Evolutionary conservation across 2,329 filamentous ascomycete species (phyloP).

Genomic region (Sclerotinia subarctica): DNA sequence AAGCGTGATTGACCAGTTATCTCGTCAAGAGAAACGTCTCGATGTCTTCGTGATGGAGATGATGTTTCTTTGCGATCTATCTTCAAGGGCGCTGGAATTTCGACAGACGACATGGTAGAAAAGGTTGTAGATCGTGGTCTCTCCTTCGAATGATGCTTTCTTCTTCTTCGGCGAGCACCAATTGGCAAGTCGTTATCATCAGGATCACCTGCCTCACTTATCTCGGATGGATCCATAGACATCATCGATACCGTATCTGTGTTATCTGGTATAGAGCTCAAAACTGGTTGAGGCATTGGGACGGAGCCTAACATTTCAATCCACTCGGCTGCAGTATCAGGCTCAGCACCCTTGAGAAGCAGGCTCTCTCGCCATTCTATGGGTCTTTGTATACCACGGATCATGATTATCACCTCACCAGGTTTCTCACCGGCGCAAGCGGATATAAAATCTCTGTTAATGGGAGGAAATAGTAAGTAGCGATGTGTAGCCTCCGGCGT

Average conservation of each 20-base stretch:
- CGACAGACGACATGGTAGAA: conserved; percentile 3
- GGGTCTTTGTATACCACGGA: conserved; percentile 65
- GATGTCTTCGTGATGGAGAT: conserved; percentile 7
- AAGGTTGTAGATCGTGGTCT: conserved; percentile 21
- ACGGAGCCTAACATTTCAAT: conserved; percentile 65
- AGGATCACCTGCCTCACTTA: conserved; percentile 19
- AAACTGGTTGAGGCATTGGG: conserved; percentile 53
- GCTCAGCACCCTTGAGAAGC: conserved; percentile 63
- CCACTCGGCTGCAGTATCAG: conserved; percentile 72
- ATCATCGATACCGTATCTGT: conserved; percentile 22
- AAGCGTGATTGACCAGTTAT: not conserved
- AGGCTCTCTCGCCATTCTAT: conserved; percentile 82
- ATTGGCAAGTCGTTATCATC: conserved; percentile 34
- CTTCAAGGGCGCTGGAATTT: not conserved
- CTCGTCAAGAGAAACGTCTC: conserved; percentile 11
- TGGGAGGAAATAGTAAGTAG: conserved; percentile 89
- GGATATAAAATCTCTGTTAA: conserved; percentile 71
- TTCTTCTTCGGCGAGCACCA: conserved; percentile 33
- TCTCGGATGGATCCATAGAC: conserved; percentile 15
- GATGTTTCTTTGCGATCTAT: conserved; percentile 8
- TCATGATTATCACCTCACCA: conserved; percentile 80
- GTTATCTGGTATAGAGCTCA: conserved; percentile 18
- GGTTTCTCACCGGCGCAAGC: conserved; percentile 70
- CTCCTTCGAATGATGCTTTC: conserved; percentile 20
- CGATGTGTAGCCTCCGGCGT: conserved; percentile 73